Base-by-base conservation (phyloP, 805 yeast species). In the Sugiyamaella qingdaonensis region DNA sequence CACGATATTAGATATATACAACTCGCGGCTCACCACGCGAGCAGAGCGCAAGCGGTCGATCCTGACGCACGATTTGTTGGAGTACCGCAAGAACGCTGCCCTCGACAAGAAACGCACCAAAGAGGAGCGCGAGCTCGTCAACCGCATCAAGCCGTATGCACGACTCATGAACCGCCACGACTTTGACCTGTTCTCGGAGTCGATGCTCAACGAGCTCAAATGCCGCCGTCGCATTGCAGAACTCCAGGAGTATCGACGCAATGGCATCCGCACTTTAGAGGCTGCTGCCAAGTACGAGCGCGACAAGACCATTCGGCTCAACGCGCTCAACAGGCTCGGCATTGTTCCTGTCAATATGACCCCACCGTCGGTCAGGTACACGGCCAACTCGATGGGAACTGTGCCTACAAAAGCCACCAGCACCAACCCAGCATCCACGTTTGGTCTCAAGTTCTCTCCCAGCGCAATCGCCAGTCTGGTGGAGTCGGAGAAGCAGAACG, bases 21-120 rank as follows among this genome's bases (percentile, higher is more conserved):
- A 89, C 64, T 85, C 94, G 33, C 79, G 96, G 58, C 78, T 94
- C 58, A 89, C 97, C 2, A 77, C 92, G 16, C 82, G 99, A 65
- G 96, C 96, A 0, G 99, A 94, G 68, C 79, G 95, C 61, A 94
- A 95, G 70, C 79, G 99, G 55, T 73, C 85, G 16, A 75, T 94
- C 65, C 74, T 94, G 53, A 80, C 82, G 51, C 90, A 95, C 66
- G 76, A 79, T 52, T 73, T 95, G 56, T 73, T 91, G 66, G 98
- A 95, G 53, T 94, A 92, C 67, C 78, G 96, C 57, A 85, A 82
- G 65, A 81, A 86, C 62, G 86, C 86, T 52, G 82, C 90, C 27
- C 72, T 79, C 34, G 99, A 94, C 64, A 94, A 94, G 71, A 83
- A 83, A 58, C 81, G 95, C 62, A 74, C 86, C 2, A 91, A 90